Conservation (phyloP, 2,329 filamentous ascomycete species). For the Aspergillus sp. region DNA sequence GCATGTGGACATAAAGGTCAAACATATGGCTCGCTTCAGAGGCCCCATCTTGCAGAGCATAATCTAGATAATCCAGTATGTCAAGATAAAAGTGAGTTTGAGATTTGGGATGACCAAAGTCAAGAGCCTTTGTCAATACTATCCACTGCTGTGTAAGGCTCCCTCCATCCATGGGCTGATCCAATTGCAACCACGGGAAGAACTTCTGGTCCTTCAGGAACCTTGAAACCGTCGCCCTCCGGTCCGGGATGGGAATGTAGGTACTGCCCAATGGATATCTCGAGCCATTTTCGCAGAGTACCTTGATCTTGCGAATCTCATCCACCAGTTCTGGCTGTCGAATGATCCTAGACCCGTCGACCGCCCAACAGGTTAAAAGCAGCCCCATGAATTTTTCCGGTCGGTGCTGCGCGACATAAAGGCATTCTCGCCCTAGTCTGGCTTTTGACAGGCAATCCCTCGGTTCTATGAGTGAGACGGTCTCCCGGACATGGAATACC, state of each 20-base stretch:
- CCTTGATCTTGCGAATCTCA: slow-evolving; percentile 2
- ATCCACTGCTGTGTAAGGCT: background rate
- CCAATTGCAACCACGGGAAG: slow-evolving; percentile 13
- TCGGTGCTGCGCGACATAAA: slow-evolving; percentile 1
- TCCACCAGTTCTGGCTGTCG: background rate
- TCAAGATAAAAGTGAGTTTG: slow-evolving; percentile 10
- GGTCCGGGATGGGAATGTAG: slow-evolving; percentile 3
- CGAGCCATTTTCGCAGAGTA: slow-evolving; percentile 11
- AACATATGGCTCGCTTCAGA: slow-evolving; percentile 1
- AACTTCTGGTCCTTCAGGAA: slow-evolving; percentile 7
- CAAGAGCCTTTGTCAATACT: slow-evolving; percentile 1
- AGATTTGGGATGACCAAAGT: slow-evolving; percentile 11
- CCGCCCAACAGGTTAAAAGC: slow-evolving; percentile 7
- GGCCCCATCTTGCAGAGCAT: background rate
- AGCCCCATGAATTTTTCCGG: slow-evolving; percentile 12
- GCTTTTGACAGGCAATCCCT: background rate
- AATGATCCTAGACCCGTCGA: background rate
- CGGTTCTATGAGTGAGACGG: background rate
- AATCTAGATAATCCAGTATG: background rate
- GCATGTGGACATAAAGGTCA: slow-evolving; percentile 12
- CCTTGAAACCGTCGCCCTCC: background rate
- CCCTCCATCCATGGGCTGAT: background rate
- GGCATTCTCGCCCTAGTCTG: slow-evolving; percentile 6
- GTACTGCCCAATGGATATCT: background rate
- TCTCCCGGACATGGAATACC: slow-evolving; percentile 5